A percentile compares a stretch with the other conserved stretches of the same genome.
phyloP scores from a whole-genome alignment of 73 alveolate species.

The Paramecium pentaurelia region DNA sequence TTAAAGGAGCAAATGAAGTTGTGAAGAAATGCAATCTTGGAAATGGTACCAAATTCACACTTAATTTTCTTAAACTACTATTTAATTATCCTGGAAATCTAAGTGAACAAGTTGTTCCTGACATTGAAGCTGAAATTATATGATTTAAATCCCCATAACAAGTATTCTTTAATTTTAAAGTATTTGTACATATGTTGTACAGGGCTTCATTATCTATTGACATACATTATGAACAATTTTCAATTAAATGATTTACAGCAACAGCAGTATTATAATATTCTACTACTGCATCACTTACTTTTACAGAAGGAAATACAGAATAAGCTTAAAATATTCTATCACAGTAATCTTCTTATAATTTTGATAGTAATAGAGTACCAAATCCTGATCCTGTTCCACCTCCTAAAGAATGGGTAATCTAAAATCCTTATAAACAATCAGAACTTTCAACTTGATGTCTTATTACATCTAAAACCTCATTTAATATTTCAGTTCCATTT shows the following conservation, averaged over 20 bases:
- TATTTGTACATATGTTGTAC: constrained; percentile 39
- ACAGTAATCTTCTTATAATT: constrained; percentile 44
- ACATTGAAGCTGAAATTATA: constrained; percentile 64
- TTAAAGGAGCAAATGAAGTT: constrained; percentile 67
- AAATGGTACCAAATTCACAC: constrained; percentile 70
- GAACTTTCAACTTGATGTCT: constrained; percentile 47
- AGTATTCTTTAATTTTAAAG: constrained; percentile 58
- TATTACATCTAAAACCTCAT: constrained; percentile 14
- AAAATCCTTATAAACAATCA: constrained; percentile 45
- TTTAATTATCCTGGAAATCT: constrained; percentile 74
- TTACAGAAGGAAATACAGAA: constrained; percentile 35
- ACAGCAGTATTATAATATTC: constrained; percentile 44
- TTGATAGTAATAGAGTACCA: constrained; percentile 43
- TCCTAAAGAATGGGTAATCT: constrained; percentile 48
- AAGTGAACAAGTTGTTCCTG: constrained; percentile 66
- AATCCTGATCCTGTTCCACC: constrained; percentile 61
- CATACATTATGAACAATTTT: constrained; percentile 10
- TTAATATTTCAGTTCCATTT: constrained; percentile 50
- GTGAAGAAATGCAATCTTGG: constrained; percentile 74
- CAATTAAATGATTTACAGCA: constrained; percentile 18
- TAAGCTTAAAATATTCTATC: constrained; percentile 50
- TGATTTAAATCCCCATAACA: constrained; percentile 67
- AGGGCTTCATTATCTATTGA: constrained; percentile 49
- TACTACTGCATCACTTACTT: constrained; percentile 52
- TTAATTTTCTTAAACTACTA: constrained; percentile 68